These are phyloP conservation scores for Pyracantha coccinea DNA, from an alignment of 331 rosid genomes.

Conservation along the genomic window DNA sequence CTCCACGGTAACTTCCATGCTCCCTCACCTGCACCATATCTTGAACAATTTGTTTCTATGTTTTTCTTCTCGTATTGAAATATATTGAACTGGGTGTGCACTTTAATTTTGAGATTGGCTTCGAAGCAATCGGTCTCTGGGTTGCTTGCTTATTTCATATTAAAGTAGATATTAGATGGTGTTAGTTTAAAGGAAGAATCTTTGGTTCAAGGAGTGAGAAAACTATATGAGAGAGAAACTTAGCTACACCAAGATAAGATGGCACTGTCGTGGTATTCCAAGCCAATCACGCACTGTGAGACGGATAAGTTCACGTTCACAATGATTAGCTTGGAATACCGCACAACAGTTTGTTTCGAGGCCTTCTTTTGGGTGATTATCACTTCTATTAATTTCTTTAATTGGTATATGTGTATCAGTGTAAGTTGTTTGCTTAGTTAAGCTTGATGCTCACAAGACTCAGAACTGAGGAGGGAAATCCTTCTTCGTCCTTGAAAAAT, in stretches of 20 bases:
- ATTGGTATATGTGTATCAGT: neutral
- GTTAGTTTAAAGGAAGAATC: neutral
- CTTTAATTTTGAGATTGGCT: neutral
- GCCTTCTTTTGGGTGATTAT: neutral
- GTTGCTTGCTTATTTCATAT: neutral
- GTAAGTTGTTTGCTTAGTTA: neutral
- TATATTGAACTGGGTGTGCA: neutral
- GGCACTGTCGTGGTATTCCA: no score
- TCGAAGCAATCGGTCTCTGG: neutral
- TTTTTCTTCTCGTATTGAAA: neutral
- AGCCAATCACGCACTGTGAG: no score
- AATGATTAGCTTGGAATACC: no score
- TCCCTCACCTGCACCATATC: neutral
- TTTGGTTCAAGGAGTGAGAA: neutral
- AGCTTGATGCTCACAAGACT: neutral
- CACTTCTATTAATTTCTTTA: neutral
- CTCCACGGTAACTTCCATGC: slow-evolving; percentile 30
- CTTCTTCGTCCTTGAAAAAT: neutral
- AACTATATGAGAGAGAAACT: no score
- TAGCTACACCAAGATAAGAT: no score
- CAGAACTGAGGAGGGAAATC: neutral
- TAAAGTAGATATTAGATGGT: neutral
- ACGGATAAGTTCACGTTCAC: no score
- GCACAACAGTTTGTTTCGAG: no score
- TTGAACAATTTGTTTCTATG: neutral